Conservation (phyloP, 164 flowering plant genomes). For the Malania oleifera region DNA sequence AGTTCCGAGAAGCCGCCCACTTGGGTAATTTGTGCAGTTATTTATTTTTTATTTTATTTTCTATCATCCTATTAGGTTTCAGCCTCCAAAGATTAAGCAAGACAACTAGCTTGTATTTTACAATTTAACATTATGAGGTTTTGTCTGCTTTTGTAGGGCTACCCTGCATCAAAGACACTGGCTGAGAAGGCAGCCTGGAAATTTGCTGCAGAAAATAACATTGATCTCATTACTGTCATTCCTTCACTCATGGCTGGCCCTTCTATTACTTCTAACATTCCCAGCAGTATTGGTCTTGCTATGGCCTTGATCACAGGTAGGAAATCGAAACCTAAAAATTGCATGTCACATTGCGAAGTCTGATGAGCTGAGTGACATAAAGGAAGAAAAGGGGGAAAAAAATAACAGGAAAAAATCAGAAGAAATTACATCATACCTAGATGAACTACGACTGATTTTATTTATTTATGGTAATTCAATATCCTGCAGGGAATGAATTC, state of each 20-base stretch:
- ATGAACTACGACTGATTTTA: too few relatives aligned
- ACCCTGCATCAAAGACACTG: slow-evolving; percentile 56
- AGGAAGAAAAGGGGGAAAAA: too few relatives aligned
- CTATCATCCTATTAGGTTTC: too few relatives aligned
- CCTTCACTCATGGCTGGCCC: slow-evolving; percentile 63
- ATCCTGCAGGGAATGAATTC: slow-evolving; percentile 44
- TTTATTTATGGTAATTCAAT: neutral
- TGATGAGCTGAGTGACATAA: too few relatives aligned
- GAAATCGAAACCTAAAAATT: neutral
- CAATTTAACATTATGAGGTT: neutral
- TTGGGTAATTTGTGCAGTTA: slow-evolving; percentile 51
- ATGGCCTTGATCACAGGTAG: slow-evolving; percentile 50
- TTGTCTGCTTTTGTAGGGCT: slow-evolving; percentile 44
- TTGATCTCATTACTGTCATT: slow-evolving; percentile 58
- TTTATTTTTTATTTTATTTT: neutral
- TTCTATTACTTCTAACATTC: slow-evolving; percentile 45
- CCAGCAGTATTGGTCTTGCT: slow-evolving; percentile 47
- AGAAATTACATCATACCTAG: too few relatives aligned
- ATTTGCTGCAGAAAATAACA: slow-evolving; percentile 58
- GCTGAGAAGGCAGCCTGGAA: slow-evolving; percentile 70
- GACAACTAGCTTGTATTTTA: neutral
- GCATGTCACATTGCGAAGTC: too few relatives aligned
- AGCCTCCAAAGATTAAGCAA: too few relatives aligned
- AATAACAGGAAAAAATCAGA: too few relatives aligned
- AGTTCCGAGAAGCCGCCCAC: slow-evolving; percentile 55